Conservation (phyloP, 257 asterid genomes). For the Lycium ferocissimum region DNA sequence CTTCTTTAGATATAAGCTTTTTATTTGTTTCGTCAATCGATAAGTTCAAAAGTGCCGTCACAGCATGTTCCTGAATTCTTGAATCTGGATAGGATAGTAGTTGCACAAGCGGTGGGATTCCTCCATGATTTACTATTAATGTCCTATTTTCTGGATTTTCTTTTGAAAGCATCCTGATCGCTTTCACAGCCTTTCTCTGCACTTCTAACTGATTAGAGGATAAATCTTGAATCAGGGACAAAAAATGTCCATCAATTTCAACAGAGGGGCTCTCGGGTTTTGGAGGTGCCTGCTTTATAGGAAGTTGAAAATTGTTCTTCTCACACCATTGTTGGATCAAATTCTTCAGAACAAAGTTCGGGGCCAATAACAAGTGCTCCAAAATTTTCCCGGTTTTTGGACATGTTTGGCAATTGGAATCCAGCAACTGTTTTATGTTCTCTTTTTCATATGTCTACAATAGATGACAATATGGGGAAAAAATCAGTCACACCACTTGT, state of each 20-base stretch:
- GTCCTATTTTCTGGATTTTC: conserved; percentile 64
- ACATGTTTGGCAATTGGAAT: conserved; percentile 63
- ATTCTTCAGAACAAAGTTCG: conserved; percentile 72
- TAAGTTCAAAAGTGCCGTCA: conserved; percentile 51
- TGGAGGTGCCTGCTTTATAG: conserved; percentile 39
- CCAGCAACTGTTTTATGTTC: conserved; percentile 80
- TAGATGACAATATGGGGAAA: not conserved
- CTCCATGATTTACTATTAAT: conserved; percentile 63
- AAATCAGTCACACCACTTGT: not conserved
- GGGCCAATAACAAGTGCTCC: conserved; percentile 56
- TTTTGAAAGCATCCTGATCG: conserved; percentile 65
- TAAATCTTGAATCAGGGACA: conserved; percentile 16
- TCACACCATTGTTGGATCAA: conserved; percentile 82
- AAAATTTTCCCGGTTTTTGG: conserved; percentile 74
- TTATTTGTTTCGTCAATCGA: conserved; percentile 82
- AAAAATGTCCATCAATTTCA: not conserved
- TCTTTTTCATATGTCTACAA: conserved; percentile 84
- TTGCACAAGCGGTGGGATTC: conserved; percentile 59
- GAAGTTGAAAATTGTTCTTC: conserved; percentile 60
- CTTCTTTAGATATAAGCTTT: conserved; percentile 60
- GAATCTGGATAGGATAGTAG: conserved; percentile 54
- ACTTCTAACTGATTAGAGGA: conserved; percentile 9
- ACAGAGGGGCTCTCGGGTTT: not conserved
- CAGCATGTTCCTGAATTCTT: conserved; percentile 59
- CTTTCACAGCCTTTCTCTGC: conserved; percentile 16